phyloP scores from a whole-genome alignment of 257 asterid species.

The Coffea canephora region DNA sequence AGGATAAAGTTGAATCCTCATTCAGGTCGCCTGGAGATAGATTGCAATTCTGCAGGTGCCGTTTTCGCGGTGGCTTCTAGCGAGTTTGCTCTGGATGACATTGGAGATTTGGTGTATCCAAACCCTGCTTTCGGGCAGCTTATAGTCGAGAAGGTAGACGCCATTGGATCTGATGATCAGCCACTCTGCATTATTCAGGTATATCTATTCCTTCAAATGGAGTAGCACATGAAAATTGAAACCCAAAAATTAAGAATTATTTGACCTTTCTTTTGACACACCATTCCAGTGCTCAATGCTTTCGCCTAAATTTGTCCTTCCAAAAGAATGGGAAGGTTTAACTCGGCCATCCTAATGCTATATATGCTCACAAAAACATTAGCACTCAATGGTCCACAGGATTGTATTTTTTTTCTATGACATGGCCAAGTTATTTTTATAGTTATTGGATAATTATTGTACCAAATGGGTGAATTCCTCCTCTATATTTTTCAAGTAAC shows the following conservation, averaged over 20 bases:
- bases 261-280: neutral
- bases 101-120: slow-evolving; percentile 75
- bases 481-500: neutral
- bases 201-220: neutral
- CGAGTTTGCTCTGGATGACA: slow-evolving; percentile 46
- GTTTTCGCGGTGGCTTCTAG: slow-evolving; percentile 61
- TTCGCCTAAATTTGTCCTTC: neutral
- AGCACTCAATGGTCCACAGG: neutral
- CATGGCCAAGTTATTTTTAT: neutral
- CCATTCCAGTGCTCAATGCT: neutral
- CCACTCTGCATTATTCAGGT: slow-evolving; percentile 87
- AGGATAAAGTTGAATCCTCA: slow-evolving; percentile 40
- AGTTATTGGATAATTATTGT: neutral
- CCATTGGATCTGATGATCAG: slow-evolving; percentile 42
- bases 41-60: slow-evolving; percentile 48
- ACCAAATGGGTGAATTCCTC: neutral
- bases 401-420: no score
- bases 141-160: slow-evolving; percentile 39
- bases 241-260: neutral
- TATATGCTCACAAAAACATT: neutral
- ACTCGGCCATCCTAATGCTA: no score
- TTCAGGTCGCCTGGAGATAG: slow-evolving; percentile 61
- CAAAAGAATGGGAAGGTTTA: no score
- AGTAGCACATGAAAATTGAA: neutral
- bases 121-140: slow-evolving; percentile 79